A percentile compares a stretch with the other conserved stretches of the same genome.
phyloP scores from a whole-genome alignment of 306 rosid species.

The Delonix regia region DNA sequence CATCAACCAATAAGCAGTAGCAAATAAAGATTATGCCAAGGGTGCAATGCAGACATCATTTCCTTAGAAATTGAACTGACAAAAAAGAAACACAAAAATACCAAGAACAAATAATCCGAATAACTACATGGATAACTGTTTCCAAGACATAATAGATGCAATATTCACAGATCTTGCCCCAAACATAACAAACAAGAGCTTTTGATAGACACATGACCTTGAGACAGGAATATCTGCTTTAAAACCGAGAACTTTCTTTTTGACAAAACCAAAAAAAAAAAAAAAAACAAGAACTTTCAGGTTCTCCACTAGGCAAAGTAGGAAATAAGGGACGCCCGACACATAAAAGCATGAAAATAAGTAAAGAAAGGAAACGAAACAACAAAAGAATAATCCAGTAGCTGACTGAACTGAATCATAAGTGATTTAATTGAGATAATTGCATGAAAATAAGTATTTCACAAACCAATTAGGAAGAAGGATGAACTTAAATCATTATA shows the following conservation, averaged over 20 bases:
- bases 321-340: not conserved
- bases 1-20: not conserved
- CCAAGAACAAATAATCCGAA: conserved; percentile 15
- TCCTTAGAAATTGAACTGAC: not conserved
- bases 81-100: not conserved
- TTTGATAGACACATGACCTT: conserved; percentile 13
- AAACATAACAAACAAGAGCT: conserved; percentile 24
- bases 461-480: conserved; percentile 3
- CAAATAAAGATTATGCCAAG: not conserved
- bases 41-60: not conserved
- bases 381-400: not conserved
- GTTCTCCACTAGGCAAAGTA: not conserved
- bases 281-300: too few relatives aligned
- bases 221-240: not conserved
- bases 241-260: not conserved
- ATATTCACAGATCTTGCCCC: not conserved
- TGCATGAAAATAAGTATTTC: conserved; percentile 1
- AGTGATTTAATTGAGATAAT: not conserved
- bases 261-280: too few relatives aligned
- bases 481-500: conserved; percentile 12
- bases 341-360: not conserved
- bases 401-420: conserved; percentile 2
- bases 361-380: not conserved
- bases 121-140: not conserved
- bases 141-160: not conserved